Evolutionary conservation across 2,329 filamentous ascomycete genomes (phyloP).

Genomic region (Aspergillus sp.): DNA sequence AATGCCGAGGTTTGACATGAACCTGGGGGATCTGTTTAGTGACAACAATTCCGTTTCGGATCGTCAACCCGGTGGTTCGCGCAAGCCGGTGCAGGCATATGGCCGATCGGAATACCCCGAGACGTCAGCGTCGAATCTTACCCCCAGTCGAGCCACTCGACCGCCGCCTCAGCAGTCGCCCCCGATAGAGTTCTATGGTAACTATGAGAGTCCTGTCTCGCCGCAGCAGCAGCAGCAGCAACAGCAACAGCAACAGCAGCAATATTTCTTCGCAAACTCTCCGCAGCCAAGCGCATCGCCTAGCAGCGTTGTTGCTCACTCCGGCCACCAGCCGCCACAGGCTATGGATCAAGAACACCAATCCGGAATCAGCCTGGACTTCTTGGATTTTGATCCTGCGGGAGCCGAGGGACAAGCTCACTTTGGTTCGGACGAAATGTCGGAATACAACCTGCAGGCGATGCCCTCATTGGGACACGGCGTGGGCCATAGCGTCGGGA

Average conservation of each 20-base stretch:
- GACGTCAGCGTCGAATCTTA: conserved; percentile 21
- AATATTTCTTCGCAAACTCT: conserved; percentile 35
- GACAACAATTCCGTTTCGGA: conserved; percentile 42
- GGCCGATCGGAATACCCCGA: conserved; percentile 25
- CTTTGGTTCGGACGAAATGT: conserved; percentile 28
- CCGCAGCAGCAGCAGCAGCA: conserved; percentile 32
- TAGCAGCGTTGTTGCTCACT: conserved; percentile 22
- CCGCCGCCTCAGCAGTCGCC: conserved; percentile 28
- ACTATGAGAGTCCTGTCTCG: conserved; percentile 36
- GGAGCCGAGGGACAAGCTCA: conserved; percentile 27
- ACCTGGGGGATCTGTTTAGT: conserved; percentile 52
- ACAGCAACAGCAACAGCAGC: conserved; percentile 28
- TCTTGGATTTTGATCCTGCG: conserved; percentile 52
- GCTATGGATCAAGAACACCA: conserved; percentile 23
- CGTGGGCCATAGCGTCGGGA: conserved; percentile 40
- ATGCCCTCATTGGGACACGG: conserved; percentile 32
- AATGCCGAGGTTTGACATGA: conserved; percentile 59
- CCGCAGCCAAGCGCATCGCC: conserved; percentile 36
- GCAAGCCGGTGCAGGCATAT: conserved; percentile 27
- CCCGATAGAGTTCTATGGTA: conserved; percentile 35
- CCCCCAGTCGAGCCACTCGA: conserved; percentile 23
- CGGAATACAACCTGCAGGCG: conserved; percentile 28
- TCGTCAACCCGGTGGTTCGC: conserved; percentile 31
- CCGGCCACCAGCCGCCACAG: conserved; percentile 25
- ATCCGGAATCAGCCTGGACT: conserved; percentile 51